Percentiles rank a stretch among this genome's conserved stretches.
phyloP scores from a whole-genome alignment of 169 alveolate genomes.

The Nephromyces sp. region DNA sequence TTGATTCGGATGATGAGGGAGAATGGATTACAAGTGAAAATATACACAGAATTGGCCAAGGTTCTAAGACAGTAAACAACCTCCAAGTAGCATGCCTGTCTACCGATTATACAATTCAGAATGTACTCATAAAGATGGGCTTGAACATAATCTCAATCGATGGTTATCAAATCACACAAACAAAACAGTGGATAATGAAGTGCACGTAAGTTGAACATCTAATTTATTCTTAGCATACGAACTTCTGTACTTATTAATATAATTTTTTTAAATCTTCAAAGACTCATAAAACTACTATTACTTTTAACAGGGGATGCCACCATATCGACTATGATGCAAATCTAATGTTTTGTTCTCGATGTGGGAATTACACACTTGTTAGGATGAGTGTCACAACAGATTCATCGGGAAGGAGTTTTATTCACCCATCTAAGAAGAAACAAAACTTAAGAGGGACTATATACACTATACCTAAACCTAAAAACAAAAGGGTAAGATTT shows the following conservation, averaged over 20 bases:
- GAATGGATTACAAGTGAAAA: constrained; percentile 63
- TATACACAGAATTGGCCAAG: constrained; percentile 16
- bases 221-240: no score
- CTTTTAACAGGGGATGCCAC: constrained; percentile 61
- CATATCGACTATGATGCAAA: constrained; percentile 38
- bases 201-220: constrained; percentile 18
- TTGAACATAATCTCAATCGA: constrained; percentile 39
- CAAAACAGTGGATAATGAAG: constrained; percentile 34
- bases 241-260: neutral
- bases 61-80: neutral
- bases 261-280: neutral
- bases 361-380: constrained; percentile 66
- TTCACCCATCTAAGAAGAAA: constrained; percentile 47
- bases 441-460: constrained; percentile 54
- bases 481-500: constrained; percentile 38
- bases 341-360: constrained; percentile 55
- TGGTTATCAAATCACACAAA: constrained; percentile 24
- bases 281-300: no score
- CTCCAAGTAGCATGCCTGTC: constrained; percentile 45
- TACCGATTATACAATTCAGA: constrained; percentile 64
- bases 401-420: constrained; percentile 40
- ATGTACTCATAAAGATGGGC: constrained; percentile 63
- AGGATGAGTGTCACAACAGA: constrained; percentile 55
- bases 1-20: constrained; percentile 23
- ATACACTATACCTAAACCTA: constrained; percentile 58